Conservation (phyloP, 2,329 filamentous ascomycete species). For the Trichocomaceae sp. region DNA sequence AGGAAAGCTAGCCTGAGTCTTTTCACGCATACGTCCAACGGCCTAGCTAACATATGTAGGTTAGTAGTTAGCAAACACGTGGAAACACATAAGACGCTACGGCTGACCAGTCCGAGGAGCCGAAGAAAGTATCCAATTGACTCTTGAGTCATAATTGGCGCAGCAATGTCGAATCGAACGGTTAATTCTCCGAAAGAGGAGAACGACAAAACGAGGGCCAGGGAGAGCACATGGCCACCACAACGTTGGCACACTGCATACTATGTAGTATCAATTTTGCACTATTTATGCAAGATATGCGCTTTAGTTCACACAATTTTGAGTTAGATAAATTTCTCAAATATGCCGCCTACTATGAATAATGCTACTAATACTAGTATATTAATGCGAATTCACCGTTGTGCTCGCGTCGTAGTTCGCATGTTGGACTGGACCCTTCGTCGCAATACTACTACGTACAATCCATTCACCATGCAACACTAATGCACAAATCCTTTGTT, state of each 20-base stretch:
- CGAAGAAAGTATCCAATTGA: background rate
- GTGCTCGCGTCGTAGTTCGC: background rate
- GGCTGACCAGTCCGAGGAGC: background rate
- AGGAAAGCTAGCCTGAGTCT: too few relatives aligned
- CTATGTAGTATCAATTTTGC: background rate
- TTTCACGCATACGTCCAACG: too few relatives aligned
- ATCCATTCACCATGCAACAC: background rate
- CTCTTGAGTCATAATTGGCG: background rate
- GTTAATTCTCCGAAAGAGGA: background rate
- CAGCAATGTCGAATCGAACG: background rate
- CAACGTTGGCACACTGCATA: background rate
- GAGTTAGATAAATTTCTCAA: too few relatives aligned
- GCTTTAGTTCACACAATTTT: background rate
- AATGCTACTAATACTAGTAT: background rate
- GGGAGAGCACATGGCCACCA: background rate
- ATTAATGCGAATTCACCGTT: background rate
- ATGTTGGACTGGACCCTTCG: background rate
- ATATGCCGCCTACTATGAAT: background rate
- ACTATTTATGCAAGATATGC: background rate
- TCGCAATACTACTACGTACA: too few relatives aligned
- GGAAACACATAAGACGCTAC: background rate
- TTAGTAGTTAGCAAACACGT: too few relatives aligned
- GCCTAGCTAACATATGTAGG: too few relatives aligned
- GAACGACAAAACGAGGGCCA: background rate
- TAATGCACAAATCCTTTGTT: background rate